Base-by-base conservation (phyloP, 106 monocot species). In the Dendrobium nobile region DNA sequence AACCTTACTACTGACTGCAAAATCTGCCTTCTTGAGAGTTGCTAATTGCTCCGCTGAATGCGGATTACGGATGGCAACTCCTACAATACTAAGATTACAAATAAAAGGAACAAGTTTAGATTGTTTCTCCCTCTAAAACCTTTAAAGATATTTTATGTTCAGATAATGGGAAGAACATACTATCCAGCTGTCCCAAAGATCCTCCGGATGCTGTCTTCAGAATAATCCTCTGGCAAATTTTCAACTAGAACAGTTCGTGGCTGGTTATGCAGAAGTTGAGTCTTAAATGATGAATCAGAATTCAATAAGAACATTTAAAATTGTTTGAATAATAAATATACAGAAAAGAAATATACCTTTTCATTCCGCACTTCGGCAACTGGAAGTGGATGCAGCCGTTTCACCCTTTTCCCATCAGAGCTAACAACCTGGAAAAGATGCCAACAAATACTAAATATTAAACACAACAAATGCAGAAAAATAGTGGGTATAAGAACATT, bases 321-420 rank as follows among this genome's bases (percentile, higher is more conserved):
- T 20, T 45, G 16, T 45, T 6, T 42, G 9, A 45, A 45, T 45
- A 45, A 45, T 51, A 51, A 51, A 51, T 51, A 51, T 51, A 51
- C 15, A 19, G 44, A 0, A 26, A 24, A 73, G 13, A 43, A 65
- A 47, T 22, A 31, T 47, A 93, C 96, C 88, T 88, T 90, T 10
- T 59, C 44, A 78, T 88, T 87, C 61, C 85, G 79, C 0, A 59
- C 26, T 59, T 87, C 87, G 84, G 26, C 61, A 82, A 81, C 27
- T 16, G 82, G 87, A 44, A 94, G 78, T 31, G 92, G 90, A 79
- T 88, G 83, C 78, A 87, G 83, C 67, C 92, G 90, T 77, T 79
- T 89, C 27, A 97, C 91, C 73, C 80, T 91, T 51, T 94, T 91
- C 24, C 89, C 92, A 87, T 92, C 91, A 44, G 67, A 55, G 88